Evolutionary conservation across 164 flowering plant genomes (phyloP), one percentile per base, ranked within the genome.

Genomic region (Dillenia turbinata): DNA sequence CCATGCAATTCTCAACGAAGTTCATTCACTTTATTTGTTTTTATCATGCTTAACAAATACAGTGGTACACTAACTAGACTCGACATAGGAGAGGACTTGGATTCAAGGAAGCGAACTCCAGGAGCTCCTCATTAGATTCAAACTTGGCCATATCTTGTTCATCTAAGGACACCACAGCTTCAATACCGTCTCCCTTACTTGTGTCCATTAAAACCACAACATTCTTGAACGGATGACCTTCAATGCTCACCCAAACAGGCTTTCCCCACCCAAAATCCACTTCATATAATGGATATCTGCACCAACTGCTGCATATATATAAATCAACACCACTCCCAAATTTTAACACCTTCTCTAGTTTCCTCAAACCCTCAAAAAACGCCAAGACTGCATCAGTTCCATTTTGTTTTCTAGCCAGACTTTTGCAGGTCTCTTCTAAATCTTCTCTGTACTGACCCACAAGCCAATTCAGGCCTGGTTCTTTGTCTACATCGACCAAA

Each of bases 261-360:
- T 33, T 33, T 5, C 40, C 6, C 40, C 40, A 33, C 40, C 40
- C 40, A 33, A 81, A 81, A 63, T 76, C 83, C 52, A 52, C 62
- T 12, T 75, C 78, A 63, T 78, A 72, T 33, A 66, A 63, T 2
- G 72, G 79, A n/a, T 72, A 61, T 12, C 64, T 75, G 16, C 81
- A 81, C 83, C 79, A 83, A 56, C 86, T 81, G 47, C 55, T 60
- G 40, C 40, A 22, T 75, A 74, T 8, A 62, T 66, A 24, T 44
- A 59, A n/a, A 44, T 7, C 19, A 70, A 76, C 15, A 54, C 57
- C 22, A 14, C 77, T 10, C 59, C 74, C 19, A 33, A 33, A 33
- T 4, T 33, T 5, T 33, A 33, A 33, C 7, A 33, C 40, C 40
- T 33, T 33, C 40, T 33, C 40, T 0, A 33, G 7, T 33, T 33